Evolutionary conservation across 2,329 filamentous ascomycete genomes (phyloP).

Genomic region (Akanthomyces lecanii): DNA sequence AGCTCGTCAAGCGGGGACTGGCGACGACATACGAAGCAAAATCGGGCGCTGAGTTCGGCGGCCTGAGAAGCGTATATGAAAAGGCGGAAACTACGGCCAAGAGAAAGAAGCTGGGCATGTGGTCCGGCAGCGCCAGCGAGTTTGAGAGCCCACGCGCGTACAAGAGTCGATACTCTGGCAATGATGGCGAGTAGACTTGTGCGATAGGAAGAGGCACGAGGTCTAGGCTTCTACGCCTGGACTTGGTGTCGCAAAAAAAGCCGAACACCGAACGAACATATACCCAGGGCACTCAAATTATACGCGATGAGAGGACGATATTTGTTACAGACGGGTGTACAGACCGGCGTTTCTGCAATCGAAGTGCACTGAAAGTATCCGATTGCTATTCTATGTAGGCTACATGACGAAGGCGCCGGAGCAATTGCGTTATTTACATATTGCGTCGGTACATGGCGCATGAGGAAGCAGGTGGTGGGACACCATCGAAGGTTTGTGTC

Average conservation of each 20-base stretch:
- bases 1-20: conserved; percentile 81
- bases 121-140: conserved; percentile 59
- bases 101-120: conserved; percentile 65
- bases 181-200: background rate
- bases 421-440: background rate
- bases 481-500: background rate
- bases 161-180: conserved; percentile 51
- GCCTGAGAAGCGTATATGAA: conserved; percentile 59
- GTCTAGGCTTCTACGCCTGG: background rate
- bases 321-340: too few relatives aligned
- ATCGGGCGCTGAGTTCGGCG: conserved; percentile 81
- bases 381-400: background rate
- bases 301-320: too few relatives aligned
- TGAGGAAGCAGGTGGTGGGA: background rate
- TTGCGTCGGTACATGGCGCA: background rate
- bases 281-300: background rate
- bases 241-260: background rate
- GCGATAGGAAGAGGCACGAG: background rate
- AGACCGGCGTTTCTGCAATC: too few relatives aligned
- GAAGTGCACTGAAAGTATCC: too few relatives aligned
- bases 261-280: background rate
- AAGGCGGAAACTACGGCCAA: conserved; percentile 64
- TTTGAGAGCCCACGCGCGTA: conserved; percentile 86
- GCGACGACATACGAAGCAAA: conserved; percentile 95
- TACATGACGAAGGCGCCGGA: background rate